Base-by-base conservation (phyloP, 1,284 basidiomycete genomes). In the Trichosporon inkin region DNA sequence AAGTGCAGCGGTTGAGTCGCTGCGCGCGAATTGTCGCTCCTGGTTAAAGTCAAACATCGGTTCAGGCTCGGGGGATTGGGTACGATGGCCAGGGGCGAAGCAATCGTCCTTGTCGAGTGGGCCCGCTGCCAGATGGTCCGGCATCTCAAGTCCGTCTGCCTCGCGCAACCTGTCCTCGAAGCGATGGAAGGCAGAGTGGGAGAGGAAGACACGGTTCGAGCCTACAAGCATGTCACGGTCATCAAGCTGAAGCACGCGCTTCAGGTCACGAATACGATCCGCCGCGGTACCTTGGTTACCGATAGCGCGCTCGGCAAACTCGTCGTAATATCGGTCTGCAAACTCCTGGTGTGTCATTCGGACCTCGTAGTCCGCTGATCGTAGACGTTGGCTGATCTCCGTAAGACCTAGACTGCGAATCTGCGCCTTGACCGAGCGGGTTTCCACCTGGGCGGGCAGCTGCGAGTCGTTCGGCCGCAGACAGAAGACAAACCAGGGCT, bases 381-480 rank as follows among this genome's bases (percentile, higher is more conserved):
- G 82, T 52, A 83, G 83, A 51, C 88, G 80, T 69, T 84, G 85
- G 5, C 88, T 84, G 68, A 98, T 84, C 78, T 93, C 89, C 2
- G 87, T 81, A 62, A 98, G 69, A 0, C 92, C 90, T 36, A 88
- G 76, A 57, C 88, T 89, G 61, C 89, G 84, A 56, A 97, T 87
- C 79, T 98, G 95, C 0, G 90, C 89, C 76, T 95, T 96, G 61
- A 98, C 87, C 32, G 88, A 87, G 36, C 92, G 83, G 2, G 90
- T 90, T 79, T 99, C 95, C 58, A 96, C 81, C 76, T 98, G 93
- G 72, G 92, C 92, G 32, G 93, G 90, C 17, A 97, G 80, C 74
- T 96, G 92, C 17, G 90, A 88, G 79, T 97, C 93, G 73, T 98
- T 98, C 10, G 93, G 92, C 68, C 91, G 92, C 65, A 98, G 77